A percentile compares a stretch with the other conserved stretches of the same genome.
Conservation (phyloP, 805 yeast species). For the Ogataea thermomethanolica region DNA sequence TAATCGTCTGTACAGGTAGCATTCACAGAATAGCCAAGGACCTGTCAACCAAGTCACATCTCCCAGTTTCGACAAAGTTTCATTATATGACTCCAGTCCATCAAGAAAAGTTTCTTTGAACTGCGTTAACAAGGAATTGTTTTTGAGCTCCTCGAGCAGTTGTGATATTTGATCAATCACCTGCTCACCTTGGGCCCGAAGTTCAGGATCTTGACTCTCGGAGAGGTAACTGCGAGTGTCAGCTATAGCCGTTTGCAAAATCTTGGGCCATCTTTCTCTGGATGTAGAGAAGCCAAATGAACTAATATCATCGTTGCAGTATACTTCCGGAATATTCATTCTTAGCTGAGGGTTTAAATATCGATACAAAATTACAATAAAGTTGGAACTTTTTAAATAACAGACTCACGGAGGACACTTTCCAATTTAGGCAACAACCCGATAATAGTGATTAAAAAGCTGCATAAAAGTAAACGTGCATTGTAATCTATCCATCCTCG, state of each 20-base stretch:
- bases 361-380: no score
- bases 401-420: no score
- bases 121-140: slow-evolving; percentile 43
- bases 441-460: no score
- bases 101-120: slow-evolving; percentile 34
- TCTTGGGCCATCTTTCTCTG: slow-evolving; percentile 81
- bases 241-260: slow-evolving; percentile 61
- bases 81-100: slow-evolving; percentile 59
- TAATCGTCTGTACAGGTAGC: slow-evolving; percentile 72
- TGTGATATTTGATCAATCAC: slow-evolving; percentile 41
- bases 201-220: slow-evolving; percentile 9
- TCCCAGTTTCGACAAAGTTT: slow-evolving; percentile 38
- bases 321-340: slow-evolving; percentile 41
- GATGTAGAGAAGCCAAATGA: slow-evolving; percentile 86
- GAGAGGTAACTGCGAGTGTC: slow-evolving; percentile 42
- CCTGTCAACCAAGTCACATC: slow-evolving; percentile 70
- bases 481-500: background rate
- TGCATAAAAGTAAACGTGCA: no score
- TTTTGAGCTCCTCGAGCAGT: slow-evolving; percentile 43
- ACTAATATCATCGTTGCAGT: slow-evolving; percentile 61
- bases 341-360: background rate
- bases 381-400: no score
- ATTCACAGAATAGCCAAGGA: slow-evolving; percentile 89
- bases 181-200: slow-evolving; percentile 42
- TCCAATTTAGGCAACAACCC: no score